Evolutionary conservation across 1,284 basidiomycete species (phyloP), one percentile per base, ranked within the genome.

Genomic region (Fomitopsis schrenkii): DNA sequence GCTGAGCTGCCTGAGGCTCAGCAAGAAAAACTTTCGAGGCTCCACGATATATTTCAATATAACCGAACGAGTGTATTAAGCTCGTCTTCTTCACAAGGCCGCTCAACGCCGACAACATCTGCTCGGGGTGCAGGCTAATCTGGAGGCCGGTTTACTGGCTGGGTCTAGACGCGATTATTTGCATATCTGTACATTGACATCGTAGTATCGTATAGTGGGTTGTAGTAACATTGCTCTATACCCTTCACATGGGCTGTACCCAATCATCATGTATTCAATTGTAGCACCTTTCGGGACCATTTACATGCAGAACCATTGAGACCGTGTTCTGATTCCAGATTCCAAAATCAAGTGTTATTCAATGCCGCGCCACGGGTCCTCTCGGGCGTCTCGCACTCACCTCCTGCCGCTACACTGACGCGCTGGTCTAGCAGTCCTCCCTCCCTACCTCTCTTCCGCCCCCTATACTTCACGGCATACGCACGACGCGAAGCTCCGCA

Each of bases 41-140:
- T 93, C 59, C 91, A 93, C 71, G 84, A 90, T 69, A 79, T 93
- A 64, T 93, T 93, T 75, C 89, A 91, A 65, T 93, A 93, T 12
- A 50, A 50, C 74, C 83, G 90, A 59, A 83, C 87, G 19, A 91
- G 89, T 70, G 83, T 83, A 42, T 70, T 80, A 54, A 89, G 87
- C 71, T 84, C 82, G 64, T 82, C 82, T 12, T 87, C 87, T 19
- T 86, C 84, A 3, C 81, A 81, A 40, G 79, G 76, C 38, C 71
- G 72, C 35, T 62, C 72, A 19, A 71, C 71, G 33, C 63, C 71
- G 19, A 67, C 68, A 42, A 65, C 64, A 38, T 52, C 66, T 7
- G 59, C 65, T 58, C 67, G 67, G 52, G 59, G 63, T 41, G 59
- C 67, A 41, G 61, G 60, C 44, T 68, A 64, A 68, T 7, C n/a